Conservation (phyloP, 345 rosid species). For the Rhodamnia argentea region DNA sequence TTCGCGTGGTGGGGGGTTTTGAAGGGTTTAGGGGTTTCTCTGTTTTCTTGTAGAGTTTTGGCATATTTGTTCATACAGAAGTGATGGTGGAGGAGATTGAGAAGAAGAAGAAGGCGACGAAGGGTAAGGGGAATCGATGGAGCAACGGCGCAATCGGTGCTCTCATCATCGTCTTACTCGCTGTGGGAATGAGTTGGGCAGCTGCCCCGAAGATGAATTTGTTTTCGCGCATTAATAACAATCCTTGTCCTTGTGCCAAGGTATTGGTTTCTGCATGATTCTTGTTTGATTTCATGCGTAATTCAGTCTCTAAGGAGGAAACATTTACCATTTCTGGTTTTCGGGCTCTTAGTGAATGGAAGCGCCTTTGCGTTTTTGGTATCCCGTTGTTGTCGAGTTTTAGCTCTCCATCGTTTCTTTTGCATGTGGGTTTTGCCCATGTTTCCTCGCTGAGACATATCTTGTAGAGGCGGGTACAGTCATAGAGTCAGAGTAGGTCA, state of each 20-base stretch:
- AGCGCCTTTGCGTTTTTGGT: neutral
- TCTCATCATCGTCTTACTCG: neutral
- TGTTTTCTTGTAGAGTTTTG: neutral
- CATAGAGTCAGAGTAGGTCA: neutral
- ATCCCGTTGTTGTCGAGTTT: neutral
- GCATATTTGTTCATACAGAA: neutral
- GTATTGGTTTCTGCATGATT: constrained; percentile 14
- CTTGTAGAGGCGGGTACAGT: neutral
- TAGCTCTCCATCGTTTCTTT: neutral
- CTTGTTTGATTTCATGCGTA: neutral
- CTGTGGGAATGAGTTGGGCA: constrained; percentile 4
- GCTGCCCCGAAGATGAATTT: constrained; percentile 14
- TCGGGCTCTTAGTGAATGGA: neutral
- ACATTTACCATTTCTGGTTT: neutral
- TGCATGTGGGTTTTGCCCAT: neutral
- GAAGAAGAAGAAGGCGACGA: constrained; percentile 10
- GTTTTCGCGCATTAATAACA: constrained; percentile 6
- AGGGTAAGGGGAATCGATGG: neutral
- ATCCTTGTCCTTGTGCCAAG: constrained; percentile 52
- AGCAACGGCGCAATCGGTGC: neutral
- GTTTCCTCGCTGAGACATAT: neutral
- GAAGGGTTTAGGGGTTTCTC: neutral
- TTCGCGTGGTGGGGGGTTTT: neutral
- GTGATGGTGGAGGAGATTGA: constrained; percentile 8
- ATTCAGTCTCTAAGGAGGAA: neutral